Conservation (phyloP, 2,329 filamentous ascomycete species). For the Aureobasidium vineae region DNA sequence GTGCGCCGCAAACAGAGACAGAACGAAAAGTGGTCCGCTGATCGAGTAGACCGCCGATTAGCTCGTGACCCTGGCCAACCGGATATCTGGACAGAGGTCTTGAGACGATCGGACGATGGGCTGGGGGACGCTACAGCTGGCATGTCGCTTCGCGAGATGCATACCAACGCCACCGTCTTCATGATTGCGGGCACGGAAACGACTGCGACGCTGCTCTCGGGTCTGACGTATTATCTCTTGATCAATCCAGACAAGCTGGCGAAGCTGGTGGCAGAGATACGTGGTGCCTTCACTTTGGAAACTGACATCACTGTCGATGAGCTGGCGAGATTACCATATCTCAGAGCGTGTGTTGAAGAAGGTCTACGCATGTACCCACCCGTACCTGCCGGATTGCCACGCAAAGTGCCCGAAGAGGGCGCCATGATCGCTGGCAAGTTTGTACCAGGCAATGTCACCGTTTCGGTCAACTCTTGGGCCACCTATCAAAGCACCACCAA, state of each 20-base stretch:
- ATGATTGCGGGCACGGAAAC: conserved; percentile 44
- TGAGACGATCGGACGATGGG: conserved; percentile 26
- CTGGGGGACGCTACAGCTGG: conserved; percentile 29
- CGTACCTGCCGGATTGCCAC: conserved; percentile 38
- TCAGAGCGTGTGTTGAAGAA: conserved; percentile 47
- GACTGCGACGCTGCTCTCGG: conserved; percentile 39
- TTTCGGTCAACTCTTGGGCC: conserved; percentile 9
- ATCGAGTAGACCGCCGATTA: conserved; percentile 35
- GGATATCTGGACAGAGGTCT: conserved; percentile 34
- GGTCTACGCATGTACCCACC: conserved; percentile 46
- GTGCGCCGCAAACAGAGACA: background rate
- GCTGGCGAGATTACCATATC: conserved; percentile 40
- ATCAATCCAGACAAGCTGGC: conserved; percentile 41
- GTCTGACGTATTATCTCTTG: conserved; percentile 45
- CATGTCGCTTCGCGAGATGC: conserved; percentile 37
- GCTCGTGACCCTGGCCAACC: conserved; percentile 29
- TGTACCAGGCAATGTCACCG: conserved; percentile 30
- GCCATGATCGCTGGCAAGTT: conserved; percentile 32
- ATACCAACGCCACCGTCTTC: conserved; percentile 37
- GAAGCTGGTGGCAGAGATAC: conserved; percentile 39
- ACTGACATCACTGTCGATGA: conserved; percentile 39
- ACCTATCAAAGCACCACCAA: conserved; percentile 28
- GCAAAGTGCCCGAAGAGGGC: conserved; percentile 33
- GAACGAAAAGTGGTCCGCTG: conserved; percentile 23
- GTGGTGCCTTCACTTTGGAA: conserved; percentile 35